phyloP scores from a whole-genome alignment of 129 eudicot species.

The Chrysanthemum seticuspe region DNA sequence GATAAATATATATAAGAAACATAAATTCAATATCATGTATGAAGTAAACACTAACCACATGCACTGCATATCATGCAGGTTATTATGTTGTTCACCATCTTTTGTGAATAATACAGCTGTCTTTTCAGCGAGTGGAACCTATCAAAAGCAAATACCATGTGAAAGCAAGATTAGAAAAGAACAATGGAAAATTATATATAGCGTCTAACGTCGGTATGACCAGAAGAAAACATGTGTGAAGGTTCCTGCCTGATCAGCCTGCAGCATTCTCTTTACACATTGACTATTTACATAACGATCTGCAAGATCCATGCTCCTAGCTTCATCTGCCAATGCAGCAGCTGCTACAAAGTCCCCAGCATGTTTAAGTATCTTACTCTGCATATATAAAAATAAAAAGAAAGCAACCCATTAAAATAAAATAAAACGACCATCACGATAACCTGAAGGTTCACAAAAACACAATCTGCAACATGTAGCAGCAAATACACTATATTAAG shows the following conservation, averaged over 20 bases:
- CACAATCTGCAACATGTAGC: no score
- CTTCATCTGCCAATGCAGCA: conserved; percentile 98
- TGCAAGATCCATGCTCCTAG: conserved; percentile 99
- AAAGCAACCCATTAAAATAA: not conserved
- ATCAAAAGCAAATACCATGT: conserved; percentile 18
- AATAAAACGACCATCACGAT: no score
- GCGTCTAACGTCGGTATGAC: not conserved
- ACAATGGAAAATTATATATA: not conserved
- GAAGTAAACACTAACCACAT: conserved; percentile 73
- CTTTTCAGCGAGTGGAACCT: conserved; percentile 92
- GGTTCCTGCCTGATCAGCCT: conserved; percentile 85
- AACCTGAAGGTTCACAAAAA: no score
- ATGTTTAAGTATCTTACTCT: conserved; percentile 95
- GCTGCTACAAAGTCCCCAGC: conserved; percentile 92
- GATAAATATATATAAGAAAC: not conserved
- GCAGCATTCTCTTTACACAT: conserved; percentile 96
- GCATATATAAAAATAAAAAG: conserved; percentile 12
- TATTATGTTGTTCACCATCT: conserved; percentile 99
- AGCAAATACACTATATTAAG: no score
- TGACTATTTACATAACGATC: conserved; percentile 96
- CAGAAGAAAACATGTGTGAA: conserved; percentile 3
- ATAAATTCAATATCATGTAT: conserved; percentile 13
- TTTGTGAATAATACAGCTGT: conserved; percentile 96
- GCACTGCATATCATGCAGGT: conserved; percentile 99
- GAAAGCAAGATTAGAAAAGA: not conserved